Percentiles rank a stretch among this genome's conserved stretches.
These are phyloP conservation scores for Clonostachys byssicola DNA, from an alignment of 2,329 filamentous ascomycete genomes.

Conservation along the genomic window DNA sequence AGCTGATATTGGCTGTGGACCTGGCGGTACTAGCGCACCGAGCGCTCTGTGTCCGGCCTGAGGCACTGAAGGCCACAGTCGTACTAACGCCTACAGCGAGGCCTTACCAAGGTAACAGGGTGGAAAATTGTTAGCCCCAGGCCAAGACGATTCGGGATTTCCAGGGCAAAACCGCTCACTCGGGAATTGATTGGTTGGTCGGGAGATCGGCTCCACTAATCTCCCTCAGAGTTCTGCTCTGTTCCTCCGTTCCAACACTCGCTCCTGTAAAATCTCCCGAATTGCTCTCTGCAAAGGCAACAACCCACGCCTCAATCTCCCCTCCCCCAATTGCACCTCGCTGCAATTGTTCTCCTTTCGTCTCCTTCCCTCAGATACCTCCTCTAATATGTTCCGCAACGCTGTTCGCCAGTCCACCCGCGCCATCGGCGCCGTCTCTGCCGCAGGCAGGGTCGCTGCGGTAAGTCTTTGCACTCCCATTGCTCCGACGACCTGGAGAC, in stretches of 20 bases:
- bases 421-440: slow-evolving; percentile 90
- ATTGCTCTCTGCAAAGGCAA: slow-evolving; percentile 42
- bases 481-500: slow-evolving; percentile 27
- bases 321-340: slow-evolving; percentile 57
- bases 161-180: slow-evolving; percentile 31
- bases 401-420: slow-evolving; percentile 95
- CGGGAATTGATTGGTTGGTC: slow-evolving; percentile 21
- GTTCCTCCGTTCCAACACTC: slow-evolving; percentile 18
- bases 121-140: too few relatives aligned
- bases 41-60: too few relatives aligned
- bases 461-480: slow-evolving; percentile 66
- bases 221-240: slow-evolving; percentile 34
- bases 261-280: slow-evolving; percentile 32
- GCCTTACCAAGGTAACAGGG: too few relatives aligned
- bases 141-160: slow-evolving; percentile 19
- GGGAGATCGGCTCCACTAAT: slow-evolving; percentile 23
- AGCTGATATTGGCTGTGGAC: too few relatives aligned
- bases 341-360: slow-evolving; percentile 59
- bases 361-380: slow-evolving; percentile 46
- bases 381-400: slow-evolving; percentile 87
- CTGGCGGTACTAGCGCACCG: too few relatives aligned
- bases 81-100: too few relatives aligned
- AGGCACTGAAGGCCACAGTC: too few relatives aligned
- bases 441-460: slow-evolving; percentile 83
- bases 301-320: slow-evolving; percentile 50